These are phyloP conservation scores for Irpex rosettiformis DNA, from an alignment of 1,284 basidiomycete genomes.

Conservation along the genomic window DNA sequence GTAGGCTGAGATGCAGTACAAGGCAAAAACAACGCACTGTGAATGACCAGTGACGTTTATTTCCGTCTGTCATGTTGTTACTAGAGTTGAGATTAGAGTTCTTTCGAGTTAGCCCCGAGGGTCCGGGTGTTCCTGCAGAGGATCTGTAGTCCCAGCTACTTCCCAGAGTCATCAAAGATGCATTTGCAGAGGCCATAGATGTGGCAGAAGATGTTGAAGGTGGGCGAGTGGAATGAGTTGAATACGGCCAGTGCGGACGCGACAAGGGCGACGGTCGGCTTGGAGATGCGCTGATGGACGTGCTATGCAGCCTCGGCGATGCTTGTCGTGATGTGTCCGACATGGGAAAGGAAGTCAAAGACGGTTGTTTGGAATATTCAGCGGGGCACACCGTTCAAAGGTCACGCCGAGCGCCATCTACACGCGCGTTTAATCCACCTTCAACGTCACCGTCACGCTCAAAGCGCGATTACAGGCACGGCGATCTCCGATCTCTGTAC, in stretches of 20 bases:
- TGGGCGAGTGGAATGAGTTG: slow-evolving; percentile 35
- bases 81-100: slow-evolving; percentile 7
- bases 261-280: slow-evolving; percentile 41
- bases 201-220: slow-evolving; percentile 28
- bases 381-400: too few species aligned
- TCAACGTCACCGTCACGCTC: too few species aligned
- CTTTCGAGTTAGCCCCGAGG: slow-evolving; percentile 8
- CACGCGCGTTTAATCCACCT: too few species aligned
- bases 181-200: slow-evolving; percentile 21
- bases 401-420: too few species aligned
- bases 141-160: slow-evolving; percentile 27
- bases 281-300: slow-evolving; percentile 36
- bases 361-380: not conserved
- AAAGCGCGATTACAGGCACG: too few species aligned
- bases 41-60: slow-evolving; percentile 61
- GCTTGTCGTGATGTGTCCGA: slow-evolving; percentile 40
- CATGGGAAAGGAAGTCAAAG: slow-evolving; percentile 27
- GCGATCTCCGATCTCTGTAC: too few species aligned
- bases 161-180: slow-evolving; percentile 17
- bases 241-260: slow-evolving; percentile 61
- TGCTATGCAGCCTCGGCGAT: slow-evolving; percentile 33
- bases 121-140: slow-evolving; percentile 23
- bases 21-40: slow-evolving; percentile 35
- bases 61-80: slow-evolving; percentile 28
- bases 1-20: not conserved